Base-by-base conservation (phyloP, 805 yeast species). In the Ogataea corticis region DNA sequence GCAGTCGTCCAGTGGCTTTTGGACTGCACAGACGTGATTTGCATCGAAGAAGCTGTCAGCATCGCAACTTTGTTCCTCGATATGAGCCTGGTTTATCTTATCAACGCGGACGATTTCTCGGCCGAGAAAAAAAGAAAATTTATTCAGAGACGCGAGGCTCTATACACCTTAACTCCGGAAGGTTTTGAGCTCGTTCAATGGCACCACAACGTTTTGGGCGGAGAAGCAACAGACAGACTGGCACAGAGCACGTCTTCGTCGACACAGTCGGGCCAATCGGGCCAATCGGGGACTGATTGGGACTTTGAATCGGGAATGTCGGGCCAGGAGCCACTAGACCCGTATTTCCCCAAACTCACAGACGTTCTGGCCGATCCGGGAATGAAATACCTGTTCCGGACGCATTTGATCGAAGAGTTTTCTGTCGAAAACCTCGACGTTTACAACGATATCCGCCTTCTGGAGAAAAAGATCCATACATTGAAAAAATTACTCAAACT, bases 1-100 rank as follows among this genome's bases (percentile, higher is more conserved):
- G 85, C 94, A 0, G 69, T 85, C 0, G 76, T 82, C 65, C 97
- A 90, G 58, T 92, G 96, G 96, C 58, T 92, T 6, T 74, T 85
- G 79, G 98, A 92, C 51, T 90, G 97, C 58, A 86, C 96, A 0
- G 94, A 87, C 57, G 70, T 83, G 1, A 61, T 82, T 52, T 73
- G 73, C 41, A 59, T 65, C 0, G 66, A 68, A 11, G 87, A 80
- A 47, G 85, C 88, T 0, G 58, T 69, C 0, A 74, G 74, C 17
- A 64, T 85, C 11, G 79, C 83, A 0, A 69, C 73, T 3, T 57
- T 79, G 11, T 75, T 86, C 46, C 50, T 77, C 30, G 73, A 70
- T 38, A 55, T 68, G 33, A 74, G 73, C 0, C 61, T 83, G 6
- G 70, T 85, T 18, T 65, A 66, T 53, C 76, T 61, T 44, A 49